phyloP scores from a whole-genome alignment of 2,329 filamentous ascomycete genomes.

The Calonectria honghensis region DNA sequence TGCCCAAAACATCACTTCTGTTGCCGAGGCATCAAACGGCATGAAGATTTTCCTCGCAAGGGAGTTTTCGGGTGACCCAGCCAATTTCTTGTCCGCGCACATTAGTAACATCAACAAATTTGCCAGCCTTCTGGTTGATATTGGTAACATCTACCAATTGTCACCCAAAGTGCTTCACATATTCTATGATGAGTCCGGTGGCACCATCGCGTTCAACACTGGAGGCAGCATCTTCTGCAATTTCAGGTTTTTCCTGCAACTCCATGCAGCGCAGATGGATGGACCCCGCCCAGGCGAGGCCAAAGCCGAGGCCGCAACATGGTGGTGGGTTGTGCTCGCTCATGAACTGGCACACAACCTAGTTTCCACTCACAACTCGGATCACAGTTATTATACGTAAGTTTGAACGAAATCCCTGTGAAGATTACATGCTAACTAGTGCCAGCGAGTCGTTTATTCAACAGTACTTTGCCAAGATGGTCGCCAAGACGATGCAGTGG shows the following conservation, averaged over 20 bases:
- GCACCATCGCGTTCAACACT: conserved; percentile 94
- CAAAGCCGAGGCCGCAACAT: conserved; percentile 82
- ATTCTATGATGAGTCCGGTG: conserved; percentile 87
- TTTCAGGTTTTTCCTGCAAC: conserved; percentile 86
- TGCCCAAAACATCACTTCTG: conserved; percentile 82
- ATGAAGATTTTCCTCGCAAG: conserved; percentile 84
- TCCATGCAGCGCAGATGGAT: conserved; percentile 77
- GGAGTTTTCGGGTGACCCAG: conserved; percentile 67
- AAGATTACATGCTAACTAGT: conserved; percentile 46
- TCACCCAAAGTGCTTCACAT: conserved; percentile 83
- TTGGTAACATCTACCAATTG: conserved; percentile 84
- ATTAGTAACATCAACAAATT: conserved; percentile 80
- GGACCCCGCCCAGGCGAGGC: conserved; percentile 62
- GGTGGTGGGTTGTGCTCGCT: conserved; percentile 97
- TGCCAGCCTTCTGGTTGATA: conserved; percentile 79
- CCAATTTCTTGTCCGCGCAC: conserved; percentile 76
- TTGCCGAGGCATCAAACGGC: conserved; percentile 81
- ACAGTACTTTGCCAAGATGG: conserved; percentile 84
- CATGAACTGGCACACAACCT: conserved; percentile 98
- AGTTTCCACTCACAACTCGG: conserved; percentile 83
- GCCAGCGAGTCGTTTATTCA: conserved; percentile 83
- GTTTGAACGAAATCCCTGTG: conserved; percentile 50
- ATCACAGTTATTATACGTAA: conserved; percentile 89
- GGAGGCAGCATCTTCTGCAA: conserved; percentile 95
- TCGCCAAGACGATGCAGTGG: conserved; percentile 70